Percentiles rank a stretch among this genome's conserved stretches.
Evolutionary conservation across 2,329 filamentous ascomycete genomes (phyloP).

Genomic region (Ophiognomonia clavigignenti-juglandacearum): DNA sequence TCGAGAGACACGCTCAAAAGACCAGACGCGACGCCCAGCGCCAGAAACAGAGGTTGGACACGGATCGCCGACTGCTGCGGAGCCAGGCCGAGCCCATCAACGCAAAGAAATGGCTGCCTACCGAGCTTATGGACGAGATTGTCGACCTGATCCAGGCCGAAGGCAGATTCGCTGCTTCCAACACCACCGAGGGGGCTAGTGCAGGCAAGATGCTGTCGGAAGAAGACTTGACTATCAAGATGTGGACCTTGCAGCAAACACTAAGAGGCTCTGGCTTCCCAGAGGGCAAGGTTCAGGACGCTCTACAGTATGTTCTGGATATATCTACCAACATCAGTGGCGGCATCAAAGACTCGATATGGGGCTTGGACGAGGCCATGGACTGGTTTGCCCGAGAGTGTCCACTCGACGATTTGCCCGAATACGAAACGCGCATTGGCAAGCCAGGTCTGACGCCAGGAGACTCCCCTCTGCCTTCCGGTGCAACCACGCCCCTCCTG

Average conservation of each 20-base stretch:
- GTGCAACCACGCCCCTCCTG: constrained; percentile 43
- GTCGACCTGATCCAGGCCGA: constrained; percentile 68
- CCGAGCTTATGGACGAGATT: constrained; percentile 73
- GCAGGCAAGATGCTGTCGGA: constrained; percentile 57
- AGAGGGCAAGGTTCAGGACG: constrained; percentile 55
- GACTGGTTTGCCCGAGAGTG: constrained; percentile 87
- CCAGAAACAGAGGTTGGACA: constrained; percentile 73
- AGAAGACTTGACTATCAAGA: constrained; percentile 71
- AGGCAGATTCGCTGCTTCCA: constrained; percentile 51
- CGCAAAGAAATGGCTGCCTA: constrained; percentile 72
- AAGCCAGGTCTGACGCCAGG: constrained; percentile 34
- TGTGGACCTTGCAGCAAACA: constrained; percentile 80
- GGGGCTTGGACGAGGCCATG: constrained; percentile 82
- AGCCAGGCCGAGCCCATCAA: constrained; percentile 70
- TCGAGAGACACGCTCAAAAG: constrained; percentile 79
- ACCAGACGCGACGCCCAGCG: constrained; percentile 73
- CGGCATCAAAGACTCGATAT: constrained; percentile 61
- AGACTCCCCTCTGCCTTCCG: constrained; percentile 46
- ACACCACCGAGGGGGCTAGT: constrained; percentile 37
- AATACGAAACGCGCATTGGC: constrained; percentile 55
- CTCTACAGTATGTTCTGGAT: constrained; percentile 61
- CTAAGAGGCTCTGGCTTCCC: constrained; percentile 67
- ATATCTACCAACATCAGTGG: constrained; percentile 58
- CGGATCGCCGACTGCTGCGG: constrained; percentile 77
- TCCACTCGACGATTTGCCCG: constrained; percentile 61